These are phyloP conservation scores for Eucalyptus camaldulensis DNA, from an alignment of 345 rosid species.

Conservation along the genomic window DNA sequence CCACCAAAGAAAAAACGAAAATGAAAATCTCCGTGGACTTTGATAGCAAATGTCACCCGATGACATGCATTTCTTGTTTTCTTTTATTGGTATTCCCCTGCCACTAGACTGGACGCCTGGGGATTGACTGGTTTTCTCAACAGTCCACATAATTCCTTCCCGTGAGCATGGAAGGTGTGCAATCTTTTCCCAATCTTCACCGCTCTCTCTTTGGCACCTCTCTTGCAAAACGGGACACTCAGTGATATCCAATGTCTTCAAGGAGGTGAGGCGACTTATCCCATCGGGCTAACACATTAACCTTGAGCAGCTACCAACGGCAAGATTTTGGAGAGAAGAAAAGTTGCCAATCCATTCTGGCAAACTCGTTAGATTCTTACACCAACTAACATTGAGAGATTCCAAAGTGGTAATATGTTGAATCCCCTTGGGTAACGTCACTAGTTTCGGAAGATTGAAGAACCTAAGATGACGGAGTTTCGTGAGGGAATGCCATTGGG, in stretches of 20 bases:
- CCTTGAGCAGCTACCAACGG: fast-evolving
- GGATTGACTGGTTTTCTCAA: neutral
- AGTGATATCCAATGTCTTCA: fast-evolving
- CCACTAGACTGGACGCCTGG: neutral
- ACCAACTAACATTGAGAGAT: fast-evolving
- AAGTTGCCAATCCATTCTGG: neutral
- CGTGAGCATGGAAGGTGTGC: neutral
- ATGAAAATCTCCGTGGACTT: neutral
- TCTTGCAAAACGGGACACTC: fast-evolving
- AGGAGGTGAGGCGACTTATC: neutral
- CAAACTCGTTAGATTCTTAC: fast-evolving
- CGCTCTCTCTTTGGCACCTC: neutral
- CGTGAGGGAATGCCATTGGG: fast-evolving
- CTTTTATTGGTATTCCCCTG: neutral
- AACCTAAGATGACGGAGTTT: fast-evolving
- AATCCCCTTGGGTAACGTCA: neutral
- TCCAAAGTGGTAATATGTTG: neutral
- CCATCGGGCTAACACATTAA: neutral
- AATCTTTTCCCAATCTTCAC: neutral
- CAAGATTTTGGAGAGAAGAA: neutral
- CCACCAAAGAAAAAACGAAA: neutral
- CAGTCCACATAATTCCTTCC: fast-evolving
- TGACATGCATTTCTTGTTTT: neutral
- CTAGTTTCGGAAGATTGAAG: fast-evolving
- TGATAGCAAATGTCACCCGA: neutral